These are phyloP conservation scores for Leishmania lainsoni DNA, from an alignment of 208 protist species.

Conservation along the genomic window DNA sequence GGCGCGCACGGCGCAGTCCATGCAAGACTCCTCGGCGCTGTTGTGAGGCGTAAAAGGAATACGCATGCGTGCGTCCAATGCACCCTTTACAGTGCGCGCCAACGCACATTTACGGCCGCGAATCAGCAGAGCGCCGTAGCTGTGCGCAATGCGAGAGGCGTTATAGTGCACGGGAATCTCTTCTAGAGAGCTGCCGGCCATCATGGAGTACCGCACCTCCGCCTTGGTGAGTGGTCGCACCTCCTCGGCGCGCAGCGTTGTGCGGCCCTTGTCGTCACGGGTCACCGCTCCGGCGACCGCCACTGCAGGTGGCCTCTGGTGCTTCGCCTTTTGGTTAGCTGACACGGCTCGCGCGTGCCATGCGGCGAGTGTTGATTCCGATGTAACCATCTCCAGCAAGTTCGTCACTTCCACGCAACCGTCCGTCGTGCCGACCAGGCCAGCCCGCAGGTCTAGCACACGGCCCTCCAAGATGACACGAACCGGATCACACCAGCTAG, in stretches of 20 bases:
- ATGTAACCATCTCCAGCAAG: constrained; percentile 35
- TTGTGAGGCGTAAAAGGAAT: constrained; percentile 50
- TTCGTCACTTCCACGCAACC: constrained; percentile 56
- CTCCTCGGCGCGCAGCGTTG: constrained; percentile 42
- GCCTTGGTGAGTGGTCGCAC: constrained; percentile 53
- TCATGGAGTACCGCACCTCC: constrained; percentile 67
- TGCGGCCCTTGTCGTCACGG: constrained; percentile 54
- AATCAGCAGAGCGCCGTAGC: constrained; percentile 73
- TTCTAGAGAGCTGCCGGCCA: constrained; percentile 41
- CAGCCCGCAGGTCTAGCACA: constrained; percentile 41
- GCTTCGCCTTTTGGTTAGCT: background rate
- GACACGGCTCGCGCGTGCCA: constrained; percentile 8
- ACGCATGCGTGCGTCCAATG: constrained; percentile 18
- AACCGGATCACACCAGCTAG: constrained; percentile 46
- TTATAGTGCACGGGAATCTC: constrained; percentile 65
- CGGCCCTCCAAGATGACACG: constrained; percentile 71
- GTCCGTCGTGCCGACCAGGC: constrained; percentile 75
- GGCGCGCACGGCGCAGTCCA: constrained; percentile 74
- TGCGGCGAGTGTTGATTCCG: constrained; percentile 18
- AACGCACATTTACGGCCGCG: constrained; percentile 87
- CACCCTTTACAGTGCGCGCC: constrained; percentile 32
- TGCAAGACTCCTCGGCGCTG: constrained; percentile 37
- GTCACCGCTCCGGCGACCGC: constrained; percentile 39
- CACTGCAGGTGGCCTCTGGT: constrained; percentile 27
- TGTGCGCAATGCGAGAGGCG: constrained; percentile 55